phyloP scores from a whole-genome alignment of 2,329 filamentous ascomycete genomes.

The Epichloe baconii region DNA sequence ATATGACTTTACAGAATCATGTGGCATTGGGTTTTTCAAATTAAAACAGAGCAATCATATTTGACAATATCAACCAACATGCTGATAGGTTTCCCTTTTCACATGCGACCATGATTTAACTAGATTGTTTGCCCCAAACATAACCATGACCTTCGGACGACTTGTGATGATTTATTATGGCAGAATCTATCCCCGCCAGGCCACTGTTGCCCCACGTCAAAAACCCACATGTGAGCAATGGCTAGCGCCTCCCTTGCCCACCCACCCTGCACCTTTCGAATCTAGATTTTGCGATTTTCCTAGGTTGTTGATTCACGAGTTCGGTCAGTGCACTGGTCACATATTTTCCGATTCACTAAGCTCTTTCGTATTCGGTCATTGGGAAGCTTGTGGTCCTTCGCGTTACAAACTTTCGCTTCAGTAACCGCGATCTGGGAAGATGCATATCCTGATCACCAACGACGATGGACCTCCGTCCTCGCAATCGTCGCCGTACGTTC shows the following conservation, averaged over 20 bases:
- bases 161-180: not conserved
- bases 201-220: slow-evolving; percentile 1
- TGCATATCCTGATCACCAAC: slow-evolving; percentile 59
- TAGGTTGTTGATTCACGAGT: not conserved
- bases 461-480: slow-evolving; percentile 72
- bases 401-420: not conserved
- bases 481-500: slow-evolving; percentile 68
- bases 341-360: not conserved
- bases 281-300: not conserved
- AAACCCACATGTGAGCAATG: not conserved
- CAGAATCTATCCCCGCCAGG: not conserved
- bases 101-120: too few relatives aligned
- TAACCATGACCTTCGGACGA: too few relatives aligned
- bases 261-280: not conserved
- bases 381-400: not conserved
- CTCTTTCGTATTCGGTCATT: not conserved
- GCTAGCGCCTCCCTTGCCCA: too few relatives aligned
- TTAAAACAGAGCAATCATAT: not conserved
- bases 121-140: too few relatives aligned
- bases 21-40: slow-evolving; percentile 1
- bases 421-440: slow-evolving; percentile 17
- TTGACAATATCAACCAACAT: not conserved
- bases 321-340: not conserved
- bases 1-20: slow-evolving; percentile 5
- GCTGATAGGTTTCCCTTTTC: too few relatives aligned